Evolutionary conservation across 2,329 filamentous ascomycete genomes (phyloP), one percentile per base, ranked within the genome.

Genomic region (Cadophora sp.): DNA sequence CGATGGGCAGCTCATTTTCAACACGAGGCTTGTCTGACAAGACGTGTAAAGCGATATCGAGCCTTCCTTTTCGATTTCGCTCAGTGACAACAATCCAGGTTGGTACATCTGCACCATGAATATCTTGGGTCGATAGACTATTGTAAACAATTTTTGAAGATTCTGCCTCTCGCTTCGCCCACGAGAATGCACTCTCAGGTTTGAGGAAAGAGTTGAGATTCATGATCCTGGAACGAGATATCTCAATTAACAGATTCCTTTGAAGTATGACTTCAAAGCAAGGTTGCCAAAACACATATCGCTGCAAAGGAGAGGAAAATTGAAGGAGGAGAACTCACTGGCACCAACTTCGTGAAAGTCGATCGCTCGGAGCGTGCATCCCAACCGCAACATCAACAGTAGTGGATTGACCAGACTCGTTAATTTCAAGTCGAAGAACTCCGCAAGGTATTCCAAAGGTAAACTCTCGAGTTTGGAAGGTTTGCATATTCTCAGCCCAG

Each of bases 381-480:
- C 48, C 48, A 22, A 51, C 24, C 14, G 48, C 48, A 22, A 51
- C 48, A 27, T 51, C 48, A 51, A 51, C 22, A 14, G 48, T 51
- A 24, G 48, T 51, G 24, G 48, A 13, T 51, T 51, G 22, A 16
- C 48, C 48, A 51, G 48, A 51, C 48, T 27, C 48, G 5, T 51
- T 51, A 4, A 51, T 24, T 51, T 51, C 48, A 27, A 51, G 48
- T 51, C 48, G 48, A 27, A 51, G 48, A 3, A 51, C 48, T 51
- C 48, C 48, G 11, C 48, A 51, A 51, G 48, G 48, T 51, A 51
- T 51, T 16, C 48, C 48, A 27, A 51, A 51, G 16, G 48, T 51
- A 22, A 51, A 51, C 24, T 51, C 48, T 27, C 48, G 48, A 27
- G 48, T 51, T 27, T 51, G 48, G 22, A 51, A 51, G 9, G 48